phyloP scores from a whole-genome alignment of 352 stramenopile genomes.

The Phytophthora fragariaefolia region DNA sequence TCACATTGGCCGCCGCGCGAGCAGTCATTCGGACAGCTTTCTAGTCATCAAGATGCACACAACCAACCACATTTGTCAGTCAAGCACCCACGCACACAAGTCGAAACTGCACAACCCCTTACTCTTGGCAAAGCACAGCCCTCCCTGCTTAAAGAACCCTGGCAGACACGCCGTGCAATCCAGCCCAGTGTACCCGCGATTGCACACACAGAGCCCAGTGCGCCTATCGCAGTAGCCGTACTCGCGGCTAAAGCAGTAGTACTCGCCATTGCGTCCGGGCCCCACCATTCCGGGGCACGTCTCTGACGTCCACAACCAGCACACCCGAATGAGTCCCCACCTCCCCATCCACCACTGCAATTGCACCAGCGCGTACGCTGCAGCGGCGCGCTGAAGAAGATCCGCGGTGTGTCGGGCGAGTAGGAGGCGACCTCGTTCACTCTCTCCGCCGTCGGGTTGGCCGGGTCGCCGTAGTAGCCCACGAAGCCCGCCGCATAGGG shows the following conservation, averaged over 20 bases:
- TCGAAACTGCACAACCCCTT: background rate
- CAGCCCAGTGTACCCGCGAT: conserved; percentile 92
- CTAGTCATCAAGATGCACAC: conserved; percentile 33
- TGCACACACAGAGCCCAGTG: conserved; percentile 94
- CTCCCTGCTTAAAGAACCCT: conserved; percentile 86
- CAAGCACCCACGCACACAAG: background rate
- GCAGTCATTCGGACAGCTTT: conserved; percentile 90
- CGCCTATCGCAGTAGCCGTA: conserved; percentile 95
- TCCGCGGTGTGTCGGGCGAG: conserved; percentile 68
- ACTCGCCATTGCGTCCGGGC: conserved; percentile 88
- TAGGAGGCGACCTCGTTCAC: conserved; percentile 89
- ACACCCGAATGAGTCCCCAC: background rate
- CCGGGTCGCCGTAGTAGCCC: conserved; percentile 83
- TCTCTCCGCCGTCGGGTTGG: conserved; percentile 62
- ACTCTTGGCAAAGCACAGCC: conserved; percentile 92
- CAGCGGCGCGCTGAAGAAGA: conserved; percentile 51
- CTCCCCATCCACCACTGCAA: conserved; percentile 46
- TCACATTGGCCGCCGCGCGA: conserved; percentile 88
- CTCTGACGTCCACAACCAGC: conserved; percentile 40
- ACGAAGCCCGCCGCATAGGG: conserved; percentile 86
- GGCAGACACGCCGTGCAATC: conserved; percentile 90
- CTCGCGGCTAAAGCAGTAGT: conserved; percentile 91
- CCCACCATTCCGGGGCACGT: conserved; percentile 87
- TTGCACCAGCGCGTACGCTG: conserved; percentile 40
- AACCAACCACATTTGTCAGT: too few relatives aligned